Evolutionary conservation across 1,139 yeast species (phyloP).

Genomic region (Protomyces pachydermus): DNA sequence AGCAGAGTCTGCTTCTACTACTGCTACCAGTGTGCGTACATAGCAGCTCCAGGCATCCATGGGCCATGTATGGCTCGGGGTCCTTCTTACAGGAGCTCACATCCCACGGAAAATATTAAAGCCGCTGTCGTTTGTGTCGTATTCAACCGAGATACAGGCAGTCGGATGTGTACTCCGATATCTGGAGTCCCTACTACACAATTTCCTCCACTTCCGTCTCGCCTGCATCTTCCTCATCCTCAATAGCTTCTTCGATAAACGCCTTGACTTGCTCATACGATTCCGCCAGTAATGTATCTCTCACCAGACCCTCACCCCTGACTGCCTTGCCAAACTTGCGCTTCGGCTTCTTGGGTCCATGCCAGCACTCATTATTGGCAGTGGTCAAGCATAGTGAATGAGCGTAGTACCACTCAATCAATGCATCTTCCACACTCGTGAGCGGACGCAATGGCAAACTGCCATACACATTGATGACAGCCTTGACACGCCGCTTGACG

Average conservation of each 20-base stretch:
- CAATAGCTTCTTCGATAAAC: slow-evolving; percentile 18
- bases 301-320: not conserved
- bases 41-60: too few relatives aligned
- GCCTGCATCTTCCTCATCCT: not conserved
- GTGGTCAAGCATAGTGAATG: slow-evolving; percentile 10
- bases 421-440: slow-evolving; percentile 18
- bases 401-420: slow-evolving; percentile 24
- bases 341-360: slow-evolving; percentile 14
- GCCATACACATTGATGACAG: slow-evolving; percentile 21
- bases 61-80: too few relatives aligned
- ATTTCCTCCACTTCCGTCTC: not conserved
- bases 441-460: slow-evolving; percentile 6
- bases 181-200: not conserved
- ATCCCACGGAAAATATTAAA: too few relatives aligned
- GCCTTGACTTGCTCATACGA: not conserved
- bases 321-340: slow-evolving; percentile 14
- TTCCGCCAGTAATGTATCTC: slow-evolving; percentile 7
- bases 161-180: not conserved
- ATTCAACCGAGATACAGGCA: too few relatives aligned
- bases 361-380: slow-evolving; percentile 4
- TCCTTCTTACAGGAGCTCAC: too few relatives aligned
- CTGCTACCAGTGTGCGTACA: too few relatives aligned
- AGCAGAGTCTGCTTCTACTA: too few relatives aligned
- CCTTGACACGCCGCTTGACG: slow-evolving; percentile 21
- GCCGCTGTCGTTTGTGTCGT: too few relatives aligned